Evolutionary conservation across 1,284 basidiomycete genomes (phyloP).

Genomic region (Austroboletus olivaceoglutinosus): DNA sequence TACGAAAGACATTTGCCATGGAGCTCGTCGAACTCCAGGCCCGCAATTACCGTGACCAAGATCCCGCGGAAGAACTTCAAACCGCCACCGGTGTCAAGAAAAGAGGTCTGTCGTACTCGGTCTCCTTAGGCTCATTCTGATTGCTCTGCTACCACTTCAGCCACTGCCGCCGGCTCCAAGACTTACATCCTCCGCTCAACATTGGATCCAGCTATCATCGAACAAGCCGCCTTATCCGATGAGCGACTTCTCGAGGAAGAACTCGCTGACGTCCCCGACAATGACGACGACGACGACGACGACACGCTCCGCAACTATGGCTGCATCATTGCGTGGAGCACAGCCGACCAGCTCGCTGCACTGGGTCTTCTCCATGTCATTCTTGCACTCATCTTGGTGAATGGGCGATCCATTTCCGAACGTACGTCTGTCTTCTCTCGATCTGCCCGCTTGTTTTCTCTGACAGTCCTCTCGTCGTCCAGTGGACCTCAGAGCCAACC

Average conservation of each 20-base stretch:
- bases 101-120: conserved; percentile 35
- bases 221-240: conserved; percentile 53
- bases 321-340: conserved; percentile 67
- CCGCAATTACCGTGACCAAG: conserved; percentile 53
- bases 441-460: neutral
- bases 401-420: conserved; percentile 63
- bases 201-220: conserved; percentile 56
- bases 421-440: conserved; percentile 41
- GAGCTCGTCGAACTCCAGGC: conserved; percentile 73
- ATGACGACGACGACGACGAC: conserved; percentile 42
- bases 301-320: conserved; percentile 48
- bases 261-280: conserved; percentile 40
- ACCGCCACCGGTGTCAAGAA: conserved; percentile 57
- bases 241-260: conserved; percentile 59
- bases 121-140: neutral
- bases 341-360: conserved; percentile 57
- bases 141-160: conserved; percentile 32
- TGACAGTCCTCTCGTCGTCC: conserved; percentile 15
- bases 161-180: conserved; percentile 57
- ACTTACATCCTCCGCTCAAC: conserved; percentile 72
- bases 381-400: conserved; percentile 69
- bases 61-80: conserved; percentile 46
- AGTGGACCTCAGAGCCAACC: conserved; percentile 58
- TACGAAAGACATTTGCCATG: conserved; percentile 66
- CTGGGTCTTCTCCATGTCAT: conserved; percentile 68